phyloP scores from a whole-genome alignment of 2,329 filamentous ascomycete genomes.

The Chaetomium strumarium region DNA sequence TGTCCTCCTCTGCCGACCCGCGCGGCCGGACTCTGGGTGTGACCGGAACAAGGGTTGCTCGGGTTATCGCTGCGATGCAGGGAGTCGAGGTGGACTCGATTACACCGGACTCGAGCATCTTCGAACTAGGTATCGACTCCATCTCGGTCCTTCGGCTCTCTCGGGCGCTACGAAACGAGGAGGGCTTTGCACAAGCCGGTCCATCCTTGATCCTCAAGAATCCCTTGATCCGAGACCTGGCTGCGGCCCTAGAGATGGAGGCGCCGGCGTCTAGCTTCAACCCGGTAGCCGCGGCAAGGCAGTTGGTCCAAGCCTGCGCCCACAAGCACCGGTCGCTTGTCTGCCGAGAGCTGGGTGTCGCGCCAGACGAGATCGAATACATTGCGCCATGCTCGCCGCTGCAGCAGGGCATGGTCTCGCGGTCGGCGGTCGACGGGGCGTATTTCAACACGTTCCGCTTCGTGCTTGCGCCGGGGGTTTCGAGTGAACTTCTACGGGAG shows the following conservation, averaged over 20 bases:
- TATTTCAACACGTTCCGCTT: conserved; percentile 78
- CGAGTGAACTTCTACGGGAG: conserved; percentile 40
- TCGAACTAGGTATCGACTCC: conserved; percentile 82
- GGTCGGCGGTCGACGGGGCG: conserved; percentile 44
- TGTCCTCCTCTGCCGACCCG: conserved; percentile 42
- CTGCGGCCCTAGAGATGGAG: conserved; percentile 30
- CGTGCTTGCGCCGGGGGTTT: conserved; percentile 40
- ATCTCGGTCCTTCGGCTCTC: conserved; percentile 73
- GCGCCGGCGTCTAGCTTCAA: conserved; percentile 12
- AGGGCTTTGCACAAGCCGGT: conserved; percentile 55
- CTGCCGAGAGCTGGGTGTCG: conserved; percentile 47
- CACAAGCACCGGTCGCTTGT: conserved; percentile 53
- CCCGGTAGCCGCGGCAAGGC: conserved; percentile 44
- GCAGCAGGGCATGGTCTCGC: conserved; percentile 79
- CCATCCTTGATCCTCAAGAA: conserved; percentile 64
- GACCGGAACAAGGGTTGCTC: conserved; percentile 43
- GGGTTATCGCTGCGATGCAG: conserved; percentile 49
- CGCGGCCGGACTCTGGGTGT: conserved; percentile 24
- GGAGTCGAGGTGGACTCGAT: conserved; percentile 33
- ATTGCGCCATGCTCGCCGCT: conserved; percentile 79
- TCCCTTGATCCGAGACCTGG: conserved; percentile 44
- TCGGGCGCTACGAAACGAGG: conserved; percentile 52
- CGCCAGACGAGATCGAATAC: conserved; percentile 55
- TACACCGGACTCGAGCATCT: conserved; percentile 61
- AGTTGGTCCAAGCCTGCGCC: conserved; percentile 56